Base-by-base conservation (phyloP, 2,329 filamentous ascomycete species). In the Trichoderma atroviride region DNA sequence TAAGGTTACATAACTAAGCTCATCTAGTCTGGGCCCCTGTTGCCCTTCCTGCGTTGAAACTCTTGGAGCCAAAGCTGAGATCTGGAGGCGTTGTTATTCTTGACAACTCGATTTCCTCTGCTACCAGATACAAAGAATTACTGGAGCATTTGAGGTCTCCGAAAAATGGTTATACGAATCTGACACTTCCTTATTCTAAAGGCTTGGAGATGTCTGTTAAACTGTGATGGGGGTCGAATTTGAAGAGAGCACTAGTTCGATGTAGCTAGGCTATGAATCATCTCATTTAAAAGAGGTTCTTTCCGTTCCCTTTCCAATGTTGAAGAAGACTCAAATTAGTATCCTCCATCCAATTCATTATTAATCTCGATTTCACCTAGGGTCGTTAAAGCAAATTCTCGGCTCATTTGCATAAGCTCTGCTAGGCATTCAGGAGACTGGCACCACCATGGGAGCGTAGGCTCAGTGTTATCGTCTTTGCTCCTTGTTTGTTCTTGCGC, bases 1-100 rank as follows among this genome's bases (percentile, higher is more conserved):
- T 43, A 24, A 24, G 3, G 14, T 6, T 4, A 6, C 5, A 16
- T 5, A 19, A 55, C 57, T 52, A 59, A 58, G 10, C 2, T 16
- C 22, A 29, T 52, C 4, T 50, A 89, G 86, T 89, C 61, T 89
- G 87, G 86, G 83, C 85, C 0, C 80, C 83, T 0, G 77, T 89
- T 70, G 84, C 85, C 0, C 77, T 89, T 31, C 86, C 87, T 2
- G 82, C 85, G 0, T 75, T 89, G 22, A 80, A 83, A 69, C 74
- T 84, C 0, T 76, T 88, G 10, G 79, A 84, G 70, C 82, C 85
- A 2, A 81, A 78, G 22, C 70, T 88, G 55, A 80, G 77, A 52
- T 74, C 75, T 4, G 86, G 86, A 0, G 84, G 84, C 0, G 77
- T 87, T 3, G 78, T 88, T 2, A 74, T 88, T 0, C 75, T 78